A percentile compares a stretch with the other conserved stretches of the same genome.
Evolutionary conservation across 768 basidiomycete species (phyloP).

Genomic region (Leucocoprinus sp.): DNA sequence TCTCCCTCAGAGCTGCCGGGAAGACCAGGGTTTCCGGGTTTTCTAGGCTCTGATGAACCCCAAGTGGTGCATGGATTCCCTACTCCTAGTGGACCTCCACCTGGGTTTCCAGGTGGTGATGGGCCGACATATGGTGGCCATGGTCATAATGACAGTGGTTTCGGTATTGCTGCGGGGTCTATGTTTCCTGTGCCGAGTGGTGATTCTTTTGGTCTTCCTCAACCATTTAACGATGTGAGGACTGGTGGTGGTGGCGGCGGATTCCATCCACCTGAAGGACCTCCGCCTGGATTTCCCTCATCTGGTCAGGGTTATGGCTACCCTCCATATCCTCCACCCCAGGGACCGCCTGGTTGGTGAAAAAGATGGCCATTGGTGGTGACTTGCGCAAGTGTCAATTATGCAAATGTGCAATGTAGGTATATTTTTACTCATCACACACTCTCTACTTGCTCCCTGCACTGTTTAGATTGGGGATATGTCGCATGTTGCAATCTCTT

Average conservation of each 20-base stretch:
- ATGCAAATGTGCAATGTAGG: too few relatives aligned
- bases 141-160: background rate
- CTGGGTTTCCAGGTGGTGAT: constrained; percentile 8
- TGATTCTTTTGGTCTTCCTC: constrained; percentile 12
- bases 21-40: constrained; percentile 13
- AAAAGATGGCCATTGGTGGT: too few relatives aligned
- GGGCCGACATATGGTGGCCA: background rate
- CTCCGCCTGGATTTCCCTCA: constrained; percentile 21
- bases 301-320: constrained; percentile 15
- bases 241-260: constrained; percentile 14
- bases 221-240: constrained; percentile 15
- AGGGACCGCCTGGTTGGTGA: constrained; percentile 13
- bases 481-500: too few relatives aligned
- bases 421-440: too few relatives aligned
- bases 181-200: constrained; percentile 23
- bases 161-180: too few relatives aligned
- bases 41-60: constrained; percentile 14
- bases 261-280: constrained; percentile 28
- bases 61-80: background rate
- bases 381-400: too few relatives aligned
- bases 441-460: too few relatives aligned
- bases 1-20: constrained; percentile 17
- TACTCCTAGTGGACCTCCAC: background rate
- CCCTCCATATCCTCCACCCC: constrained; percentile 10
- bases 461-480: too few relatives aligned